A percentile compares a stretch with the other conserved stretches of the same genome.
Conservation (phyloP, 495 filamentous ascomycete species). For the Penicillium waksmanii region DNA sequence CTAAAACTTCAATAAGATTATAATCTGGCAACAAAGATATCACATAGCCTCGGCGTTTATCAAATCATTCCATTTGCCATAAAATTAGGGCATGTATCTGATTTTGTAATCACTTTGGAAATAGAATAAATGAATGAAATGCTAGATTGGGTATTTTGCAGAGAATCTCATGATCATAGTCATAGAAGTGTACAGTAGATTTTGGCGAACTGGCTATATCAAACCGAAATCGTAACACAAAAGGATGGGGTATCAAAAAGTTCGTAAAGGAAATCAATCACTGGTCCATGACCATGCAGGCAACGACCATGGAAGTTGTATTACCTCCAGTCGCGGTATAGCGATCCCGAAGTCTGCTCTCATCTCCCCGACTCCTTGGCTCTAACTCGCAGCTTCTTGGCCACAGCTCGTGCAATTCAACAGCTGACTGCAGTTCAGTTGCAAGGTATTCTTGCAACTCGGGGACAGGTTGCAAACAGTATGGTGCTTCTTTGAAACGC, state of each 20-base stretch:
- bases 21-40: too few species aligned
- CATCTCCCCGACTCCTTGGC: slow-evolving; percentile 82
- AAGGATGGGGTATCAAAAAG: background rate
- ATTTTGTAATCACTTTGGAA: too few species aligned
- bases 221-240: background rate
- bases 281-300: too few species aligned
- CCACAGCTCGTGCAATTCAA: slow-evolving; percentile 92
- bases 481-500: slow-evolving; percentile 87
- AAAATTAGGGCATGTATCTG: too few species aligned
- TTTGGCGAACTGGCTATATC: background rate
- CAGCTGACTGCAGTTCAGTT: slow-evolving; percentile 79
- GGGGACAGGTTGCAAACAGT: slow-evolving; percentile 76
- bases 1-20: background rate
- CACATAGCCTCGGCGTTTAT: too few species aligned
- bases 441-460: slow-evolving; percentile 93
- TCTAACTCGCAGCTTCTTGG: slow-evolving; percentile 84
- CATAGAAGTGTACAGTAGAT: background rate
- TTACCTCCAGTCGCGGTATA: slow-evolving; percentile 55
- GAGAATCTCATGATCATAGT: too few species aligned
- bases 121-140: too few species aligned
- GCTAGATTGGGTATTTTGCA: too few species aligned
- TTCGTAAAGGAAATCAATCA: background rate
- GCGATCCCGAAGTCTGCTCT: slow-evolving; percentile 50
- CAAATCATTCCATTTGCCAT: too few species aligned
- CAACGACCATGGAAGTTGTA: slow-evolving; percentile 26